phyloP scores from a whole-genome alignment of 257 asterid species.

The Penstemon newberryi region DNA sequence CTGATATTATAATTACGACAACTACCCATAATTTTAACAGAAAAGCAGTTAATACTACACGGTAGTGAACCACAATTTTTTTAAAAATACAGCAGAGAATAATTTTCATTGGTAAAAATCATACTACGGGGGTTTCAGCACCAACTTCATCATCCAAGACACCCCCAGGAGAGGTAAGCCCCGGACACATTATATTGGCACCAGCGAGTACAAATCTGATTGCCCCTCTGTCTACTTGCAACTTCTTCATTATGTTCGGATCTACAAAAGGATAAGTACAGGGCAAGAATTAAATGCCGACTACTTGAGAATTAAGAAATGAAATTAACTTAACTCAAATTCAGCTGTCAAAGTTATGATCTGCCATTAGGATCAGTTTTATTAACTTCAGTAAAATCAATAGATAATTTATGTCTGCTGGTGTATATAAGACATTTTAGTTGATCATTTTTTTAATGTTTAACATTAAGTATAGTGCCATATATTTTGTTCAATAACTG shows the following conservation, averaged over 20 bases:
- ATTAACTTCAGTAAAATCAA: background rate
- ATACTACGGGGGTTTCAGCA: constrained; percentile 91
- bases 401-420: background rate
- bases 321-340: background rate
- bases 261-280: constrained; percentile 48
- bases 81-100: constrained; percentile 21
- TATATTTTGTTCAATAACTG: background rate
- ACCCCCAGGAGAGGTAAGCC: constrained; percentile 98
- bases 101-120: constrained; percentile 24
- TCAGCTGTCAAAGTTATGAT: background rate
- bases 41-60: constrained; percentile 10
- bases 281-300: constrained; percentile 3
- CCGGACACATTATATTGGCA: constrained; percentile 99
- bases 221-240: constrained; percentile 98
- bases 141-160: constrained; percentile 83
- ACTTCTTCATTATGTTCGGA: constrained; percentile 92
- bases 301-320: background rate
- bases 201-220: constrained; percentile 93
- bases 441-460: background rate
- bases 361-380: too few relatives aligned
- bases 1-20: background rate
- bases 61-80: constrained; percentile 9
- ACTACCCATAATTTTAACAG: background rate
- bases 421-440: background rate
- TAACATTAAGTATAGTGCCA: background rate